Percentiles rank a stretch among this genome's conserved stretches.
phyloP scores from a whole-genome alignment of 2,329 filamentous ascomycete species.

The Podosphaera fusca region DNA sequence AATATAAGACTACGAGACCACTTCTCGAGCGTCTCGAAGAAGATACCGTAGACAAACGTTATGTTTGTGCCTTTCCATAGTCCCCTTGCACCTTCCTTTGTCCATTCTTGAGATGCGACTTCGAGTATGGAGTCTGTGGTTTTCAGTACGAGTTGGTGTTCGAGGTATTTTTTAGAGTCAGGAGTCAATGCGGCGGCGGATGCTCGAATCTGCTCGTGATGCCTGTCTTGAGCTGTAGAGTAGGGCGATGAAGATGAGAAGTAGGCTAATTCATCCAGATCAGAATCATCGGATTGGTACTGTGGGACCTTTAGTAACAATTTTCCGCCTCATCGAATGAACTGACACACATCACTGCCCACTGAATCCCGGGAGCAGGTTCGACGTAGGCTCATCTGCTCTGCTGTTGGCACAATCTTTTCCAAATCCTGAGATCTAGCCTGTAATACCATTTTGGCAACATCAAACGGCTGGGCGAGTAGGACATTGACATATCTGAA shows the following conservation, averaged over 20 bases:
- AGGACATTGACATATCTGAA: constrained; percentile 83
- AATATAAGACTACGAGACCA: constrained; percentile 84
- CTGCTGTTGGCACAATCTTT: constrained; percentile 6
- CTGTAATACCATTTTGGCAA: constrained; percentile 83
- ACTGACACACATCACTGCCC: constrained; percentile 10
- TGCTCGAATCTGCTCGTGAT: no score
- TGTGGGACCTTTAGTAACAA: constrained; percentile 6
- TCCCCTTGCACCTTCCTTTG: constrained; percentile 71
- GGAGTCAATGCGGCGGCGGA: constrained; percentile 8
- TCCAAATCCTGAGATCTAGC: constrained; percentile 30
- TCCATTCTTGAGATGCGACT: constrained; percentile 70
- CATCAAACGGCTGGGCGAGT: constrained; percentile 88
- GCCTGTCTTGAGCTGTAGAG: constrained; percentile 6
- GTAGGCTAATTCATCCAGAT: constrained; percentile 60
- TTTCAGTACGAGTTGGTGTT: constrained; percentile 46
- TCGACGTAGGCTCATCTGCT: constrained; percentile 6
- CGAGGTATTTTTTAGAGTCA: constrained; percentile 16
- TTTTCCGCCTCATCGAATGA: neutral
- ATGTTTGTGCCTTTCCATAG: constrained; percentile 89
- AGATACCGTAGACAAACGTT: constrained; percentile 73
- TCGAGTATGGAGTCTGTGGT: constrained; percentile 65
- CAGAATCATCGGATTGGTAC: constrained; percentile 40
- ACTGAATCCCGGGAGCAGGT: constrained; percentile 8
- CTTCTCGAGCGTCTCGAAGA: constrained; percentile 70
- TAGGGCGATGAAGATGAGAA: constrained; percentile 42